Percentiles rank a stretch among this genome's conserved stretches.
phyloP scores from a whole-genome alignment of 345 rosid species.

The Clarkia xantiana region DNA sequence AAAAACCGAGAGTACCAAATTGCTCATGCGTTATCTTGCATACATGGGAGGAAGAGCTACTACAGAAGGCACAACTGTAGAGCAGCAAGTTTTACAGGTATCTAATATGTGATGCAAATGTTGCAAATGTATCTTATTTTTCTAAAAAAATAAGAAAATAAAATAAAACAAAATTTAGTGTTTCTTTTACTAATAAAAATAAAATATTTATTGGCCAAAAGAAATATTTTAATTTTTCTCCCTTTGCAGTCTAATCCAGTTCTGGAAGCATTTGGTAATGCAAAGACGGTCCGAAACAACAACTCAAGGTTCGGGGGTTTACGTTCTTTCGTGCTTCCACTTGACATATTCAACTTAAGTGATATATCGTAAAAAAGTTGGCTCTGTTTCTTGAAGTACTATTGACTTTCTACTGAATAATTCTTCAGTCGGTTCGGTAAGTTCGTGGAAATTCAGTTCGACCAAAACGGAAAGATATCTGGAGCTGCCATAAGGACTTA shows the following conservation, averaged over 20 bases:
- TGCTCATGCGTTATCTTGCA: slow-evolving; percentile 96
- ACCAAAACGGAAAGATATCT: slow-evolving; percentile 65
- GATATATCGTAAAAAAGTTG: too few relatives aligned
- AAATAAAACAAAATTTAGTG: too few relatives aligned
- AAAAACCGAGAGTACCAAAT: slow-evolving; percentile 93
- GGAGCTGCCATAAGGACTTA: slow-evolving; percentile 99
- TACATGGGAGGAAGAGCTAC: slow-evolving; percentile 97
- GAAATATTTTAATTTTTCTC: too few relatives aligned
- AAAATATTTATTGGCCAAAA: too few relatives aligned
- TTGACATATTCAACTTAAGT: too few relatives aligned
- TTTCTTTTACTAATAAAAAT: too few relatives aligned
- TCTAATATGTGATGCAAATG: slow-evolving; percentile 1
- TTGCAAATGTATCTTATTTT: too few relatives aligned
- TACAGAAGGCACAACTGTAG: slow-evolving; percentile 78
- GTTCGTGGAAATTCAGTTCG: slow-evolving; percentile 98
- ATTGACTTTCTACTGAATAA: slow-evolving; percentile 10
- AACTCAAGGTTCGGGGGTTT: slow-evolving; percentile 54
- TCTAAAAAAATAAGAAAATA: too few relatives aligned
- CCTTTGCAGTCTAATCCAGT: slow-evolving; percentile 88
- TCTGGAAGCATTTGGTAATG: slow-evolving; percentile 95
- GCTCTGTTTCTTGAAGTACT: too few relatives aligned
- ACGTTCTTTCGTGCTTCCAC: too few relatives aligned
- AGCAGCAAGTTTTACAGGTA: slow-evolving; percentile 97
- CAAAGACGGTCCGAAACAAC: slow-evolving; percentile 91
- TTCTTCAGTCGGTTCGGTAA: slow-evolving; percentile 85